phyloP scores from a whole-genome alignment of 2,329 filamentous ascomycete genomes.

The Penicillium oxalicum region DNA sequence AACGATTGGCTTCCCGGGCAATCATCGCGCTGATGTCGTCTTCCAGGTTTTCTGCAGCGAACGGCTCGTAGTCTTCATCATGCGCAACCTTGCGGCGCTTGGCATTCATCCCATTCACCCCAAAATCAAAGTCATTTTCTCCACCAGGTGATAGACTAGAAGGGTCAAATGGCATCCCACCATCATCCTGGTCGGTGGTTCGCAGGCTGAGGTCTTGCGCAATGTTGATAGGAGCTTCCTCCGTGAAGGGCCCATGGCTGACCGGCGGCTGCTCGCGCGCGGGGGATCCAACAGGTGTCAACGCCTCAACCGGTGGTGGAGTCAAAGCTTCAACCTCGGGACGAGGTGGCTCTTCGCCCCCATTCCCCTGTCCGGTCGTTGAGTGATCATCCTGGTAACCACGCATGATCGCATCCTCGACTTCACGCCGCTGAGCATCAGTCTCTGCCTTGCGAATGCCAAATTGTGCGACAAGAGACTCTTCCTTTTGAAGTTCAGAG shows the following conservation, averaged over 20 bases:
- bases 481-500: slow-evolving; percentile 62
- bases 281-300: slow-evolving; percentile 49
- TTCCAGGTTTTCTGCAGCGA: slow-evolving; percentile 52
- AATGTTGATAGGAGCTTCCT: slow-evolving; percentile 9
- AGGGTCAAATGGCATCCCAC: slow-evolving; percentile 15
- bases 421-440: slow-evolving; percentile 76
- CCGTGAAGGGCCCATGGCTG: slow-evolving; percentile 22
- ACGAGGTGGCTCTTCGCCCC: slow-evolving; percentile 41
- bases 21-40: slow-evolving; percentile 57
- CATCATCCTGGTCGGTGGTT: slow-evolving; percentile 16
- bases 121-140: slow-evolving; percentile 20
- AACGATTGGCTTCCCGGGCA: slow-evolving; percentile 39
- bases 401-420: slow-evolving; percentile 86
- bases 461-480: slow-evolving; percentile 59
- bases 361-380: slow-evolving; percentile 36
- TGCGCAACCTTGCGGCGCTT: slow-evolving; percentile 48
- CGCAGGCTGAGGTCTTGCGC: slow-evolving; percentile 17
- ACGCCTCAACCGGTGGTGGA: slow-evolving; percentile 60
- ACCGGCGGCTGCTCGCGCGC: slow-evolving; percentile 31
- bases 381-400: slow-evolving; percentile 60
- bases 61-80: slow-evolving; percentile 40
- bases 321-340: slow-evolving; percentile 83
- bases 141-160: slow-evolving; percentile 15
- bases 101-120: slow-evolving; percentile 28
- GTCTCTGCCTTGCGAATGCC: slow-evolving; percentile 62